phyloP scores from a whole-genome alignment of 2,329 filamentous ascomycete genomes.

The Colletotrichum falcatum region DNA sequence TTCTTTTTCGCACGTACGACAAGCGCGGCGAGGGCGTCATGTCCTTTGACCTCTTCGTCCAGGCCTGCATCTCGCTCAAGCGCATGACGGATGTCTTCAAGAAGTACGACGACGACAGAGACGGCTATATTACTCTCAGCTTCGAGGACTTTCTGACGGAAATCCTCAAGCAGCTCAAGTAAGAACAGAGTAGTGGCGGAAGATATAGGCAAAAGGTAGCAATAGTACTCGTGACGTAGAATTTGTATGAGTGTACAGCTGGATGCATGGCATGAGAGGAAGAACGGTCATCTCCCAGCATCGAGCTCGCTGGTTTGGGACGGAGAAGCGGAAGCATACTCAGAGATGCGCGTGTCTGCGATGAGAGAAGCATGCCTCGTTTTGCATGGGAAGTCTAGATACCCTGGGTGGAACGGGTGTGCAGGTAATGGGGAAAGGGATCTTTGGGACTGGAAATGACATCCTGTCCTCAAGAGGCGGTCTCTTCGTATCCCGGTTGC shows the following conservation, averaged over 20 bases:
- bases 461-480: conserved; percentile 22
- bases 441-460: conserved; percentile 4
- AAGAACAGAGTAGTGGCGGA: conserved; percentile 23
- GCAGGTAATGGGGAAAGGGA: conserved; percentile 21
- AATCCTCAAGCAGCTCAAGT: conserved; percentile 72
- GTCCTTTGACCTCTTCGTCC: conserved; percentile 97
- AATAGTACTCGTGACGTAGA: neutral
- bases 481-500: conserved; percentile 15
- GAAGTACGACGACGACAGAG: conserved; percentile 96
- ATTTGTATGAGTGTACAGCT: neutral
- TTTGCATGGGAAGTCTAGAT: conserved; percentile 35
- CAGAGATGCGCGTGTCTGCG: neutral
- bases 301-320: neutral
- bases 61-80: conserved; percentile 96
- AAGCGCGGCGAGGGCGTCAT: conserved; percentile 77
- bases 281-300: neutral
- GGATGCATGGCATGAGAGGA: neutral
- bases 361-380: conserved; percentile 2
- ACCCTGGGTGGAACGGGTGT: conserved; percentile 35
- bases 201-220: neutral
- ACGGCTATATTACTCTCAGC: conserved; percentile 88
- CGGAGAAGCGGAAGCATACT: neutral
- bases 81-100: conserved; percentile 99
- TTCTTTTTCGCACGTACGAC: conserved; percentile 91
- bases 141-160: conserved; percentile 85